Evolutionary conservation across 2,329 filamentous ascomycete species (phyloP).

Genomic region (Xylariaceae sp.): DNA sequence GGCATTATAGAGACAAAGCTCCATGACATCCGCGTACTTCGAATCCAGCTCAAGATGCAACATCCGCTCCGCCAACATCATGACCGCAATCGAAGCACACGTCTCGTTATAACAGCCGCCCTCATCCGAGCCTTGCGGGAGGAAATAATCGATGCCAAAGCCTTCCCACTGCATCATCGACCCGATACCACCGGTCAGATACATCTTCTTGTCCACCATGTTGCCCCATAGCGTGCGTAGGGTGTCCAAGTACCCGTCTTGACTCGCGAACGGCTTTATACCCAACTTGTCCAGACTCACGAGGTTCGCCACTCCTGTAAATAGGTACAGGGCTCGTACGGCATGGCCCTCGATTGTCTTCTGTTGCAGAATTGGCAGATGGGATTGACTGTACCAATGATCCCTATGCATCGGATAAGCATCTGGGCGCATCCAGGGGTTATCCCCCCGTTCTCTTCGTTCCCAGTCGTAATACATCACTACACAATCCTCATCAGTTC

Average conservation of each 20-base stretch:
- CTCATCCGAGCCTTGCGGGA: conserved; percentile 54
- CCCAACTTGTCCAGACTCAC: conserved; percentile 35
- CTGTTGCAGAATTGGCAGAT: conserved; percentile 50
- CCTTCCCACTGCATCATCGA: conserved; percentile 54
- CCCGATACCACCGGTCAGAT: conserved; percentile 56
- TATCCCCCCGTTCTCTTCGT: conserved; percentile 44
- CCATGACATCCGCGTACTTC: conserved; percentile 53
- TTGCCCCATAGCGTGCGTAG: conserved; percentile 51
- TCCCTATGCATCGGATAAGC: conserved; percentile 39
- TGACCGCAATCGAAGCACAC: conserved; percentile 53
- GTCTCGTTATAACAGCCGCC: conserved; percentile 60
- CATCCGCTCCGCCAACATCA: conserved; percentile 54
- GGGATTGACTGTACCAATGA: conserved; percentile 52
- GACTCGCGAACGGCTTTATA: conserved; percentile 22
- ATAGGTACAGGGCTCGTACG: conserved; percentile 55
- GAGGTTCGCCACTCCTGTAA: conserved; percentile 53
- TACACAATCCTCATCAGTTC: conserved; percentile 4
- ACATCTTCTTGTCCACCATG: conserved; percentile 58
- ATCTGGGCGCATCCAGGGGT: conserved; percentile 41
- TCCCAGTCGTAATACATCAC: conserved; percentile 52
- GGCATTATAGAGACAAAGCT: conserved; percentile 55
- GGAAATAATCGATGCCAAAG: conserved; percentile 53
- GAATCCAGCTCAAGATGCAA: conserved; percentile 48
- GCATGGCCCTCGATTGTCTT: conserved; percentile 52
- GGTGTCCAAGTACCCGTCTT: conserved; percentile 33